Evolutionary conservation across 2,329 filamentous ascomycete species (phyloP).

Genomic region (Arthrobotrys iridis): DNA sequence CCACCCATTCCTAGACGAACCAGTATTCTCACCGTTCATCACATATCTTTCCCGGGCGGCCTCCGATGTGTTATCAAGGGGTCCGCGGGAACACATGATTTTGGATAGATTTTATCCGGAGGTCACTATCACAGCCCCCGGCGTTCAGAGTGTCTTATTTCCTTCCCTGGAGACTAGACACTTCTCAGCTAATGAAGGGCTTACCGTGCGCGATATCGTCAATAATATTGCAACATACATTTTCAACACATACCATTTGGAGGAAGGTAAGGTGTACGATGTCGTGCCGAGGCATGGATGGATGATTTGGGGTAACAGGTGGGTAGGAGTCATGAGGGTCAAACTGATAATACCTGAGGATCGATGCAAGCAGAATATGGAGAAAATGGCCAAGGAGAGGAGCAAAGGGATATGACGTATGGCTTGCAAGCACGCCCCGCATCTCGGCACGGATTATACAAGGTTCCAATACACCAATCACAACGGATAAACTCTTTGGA

Average conservation of each 20-base stretch:
- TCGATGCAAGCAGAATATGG: too few relatives aligned
- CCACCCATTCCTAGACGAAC: slow-evolving; percentile 1
- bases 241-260: too few relatives aligned
- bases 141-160: too few relatives aligned
- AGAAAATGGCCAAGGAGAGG: too few relatives aligned
- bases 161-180: too few relatives aligned
- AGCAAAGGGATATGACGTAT: too few relatives aligned
- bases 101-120: neutral
- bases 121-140: too few relatives aligned
- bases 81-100: neutral
- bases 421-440: too few relatives aligned
- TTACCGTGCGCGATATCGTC: neutral
- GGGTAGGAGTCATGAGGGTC: neutral
- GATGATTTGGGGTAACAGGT: neutral
- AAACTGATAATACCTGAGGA: too few relatives aligned
- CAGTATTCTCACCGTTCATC: slow-evolving; percentile 8
- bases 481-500: too few relatives aligned
- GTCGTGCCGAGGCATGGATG: neutral
- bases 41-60: neutral
- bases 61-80: neutral
- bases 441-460: too few relatives aligned
- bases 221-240: neutral
- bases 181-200: neutral
- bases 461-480: too few relatives aligned
- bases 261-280: neutral